Evolutionary conservation across 257 asterid species (phyloP).

Genomic region (Lantana camara): DNA sequence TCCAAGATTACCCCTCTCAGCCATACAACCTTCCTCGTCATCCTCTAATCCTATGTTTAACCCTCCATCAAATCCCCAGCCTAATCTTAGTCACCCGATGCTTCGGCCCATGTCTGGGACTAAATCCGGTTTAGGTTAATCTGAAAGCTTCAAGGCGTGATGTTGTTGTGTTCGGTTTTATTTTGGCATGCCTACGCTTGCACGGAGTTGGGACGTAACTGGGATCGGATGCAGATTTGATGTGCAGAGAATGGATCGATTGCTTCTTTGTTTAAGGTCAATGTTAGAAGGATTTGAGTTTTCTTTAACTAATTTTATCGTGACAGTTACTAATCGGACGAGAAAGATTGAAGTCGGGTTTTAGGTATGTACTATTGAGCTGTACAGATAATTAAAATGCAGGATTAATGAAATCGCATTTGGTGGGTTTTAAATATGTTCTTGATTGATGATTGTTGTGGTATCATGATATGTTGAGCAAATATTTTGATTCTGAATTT

Average conservation of each 20-base stretch:
- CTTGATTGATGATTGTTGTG: not conserved
- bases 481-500: not conserved
- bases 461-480: not conserved
- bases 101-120: slow-evolving; percentile 74
- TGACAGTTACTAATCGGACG: slow-evolving; percentile 28
- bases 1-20: slow-evolving; percentile 82
- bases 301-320: slow-evolving; percentile 29
- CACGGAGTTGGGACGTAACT: slow-evolving; percentile 12
- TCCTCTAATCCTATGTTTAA: slow-evolving; percentile 51
- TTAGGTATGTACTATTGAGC: slow-evolving; percentile 40
- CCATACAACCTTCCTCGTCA: slow-evolving; percentile 74
- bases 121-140: slow-evolving; percentile 72
- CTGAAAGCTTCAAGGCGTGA: slow-evolving; percentile 16
- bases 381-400: slow-evolving; percentile 45
- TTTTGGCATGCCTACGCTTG: slow-evolving; percentile 6
- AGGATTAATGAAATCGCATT: slow-evolving; percentile 36
- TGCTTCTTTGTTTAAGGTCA: slow-evolving; percentile 23
- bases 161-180: slow-evolving; percentile 26
- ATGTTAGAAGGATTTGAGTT: slow-evolving; percentile 15
- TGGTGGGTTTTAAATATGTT: slow-evolving; percentile 25
- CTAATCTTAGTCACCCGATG: slow-evolving; percentile 64
- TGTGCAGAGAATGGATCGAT: slow-evolving; percentile 19
- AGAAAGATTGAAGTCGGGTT: slow-evolving; percentile 27
- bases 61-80: slow-evolving; percentile 62
- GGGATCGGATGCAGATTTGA: slow-evolving; percentile 25